A percentile compares a stretch with the other conserved stretches of the same genome.
Evolutionary conservation across 352 stramenopile species (phyloP).

Genomic region (Albugo candida): DNA sequence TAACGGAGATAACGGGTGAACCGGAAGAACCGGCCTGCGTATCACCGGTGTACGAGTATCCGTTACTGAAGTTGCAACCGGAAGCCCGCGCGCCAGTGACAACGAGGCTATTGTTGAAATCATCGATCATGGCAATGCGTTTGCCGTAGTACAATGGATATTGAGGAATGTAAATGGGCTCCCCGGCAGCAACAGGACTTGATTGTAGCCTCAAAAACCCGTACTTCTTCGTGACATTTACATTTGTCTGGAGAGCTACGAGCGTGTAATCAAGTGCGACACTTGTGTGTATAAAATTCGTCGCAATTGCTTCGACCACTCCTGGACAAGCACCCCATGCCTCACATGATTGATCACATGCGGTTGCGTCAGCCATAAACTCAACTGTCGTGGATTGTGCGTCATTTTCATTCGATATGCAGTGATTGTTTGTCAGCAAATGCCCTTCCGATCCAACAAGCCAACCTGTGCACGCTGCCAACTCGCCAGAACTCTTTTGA

Average conservation of each 20-base stretch:
- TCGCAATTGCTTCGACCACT: slow-evolving; percentile 19
- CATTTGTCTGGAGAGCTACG: slow-evolving; percentile 20
- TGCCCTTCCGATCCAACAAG: slow-evolving; percentile 33
- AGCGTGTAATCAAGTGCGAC: slow-evolving; percentile 37
- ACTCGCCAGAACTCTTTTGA: slow-evolving; percentile 13
- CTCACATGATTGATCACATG: slow-evolving; percentile 3
- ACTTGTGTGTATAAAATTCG: slow-evolving; percentile 24
- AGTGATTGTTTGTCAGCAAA: slow-evolving; percentile 58
- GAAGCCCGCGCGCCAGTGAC: slow-evolving; percentile 14
- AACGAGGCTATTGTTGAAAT: slow-evolving; percentile 20
- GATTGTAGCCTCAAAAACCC: slow-evolving; percentile 32
- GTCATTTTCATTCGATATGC: slow-evolving; percentile 21
- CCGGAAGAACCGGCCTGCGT: slow-evolving; percentile 42
- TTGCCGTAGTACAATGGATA: slow-evolving; percentile 28
- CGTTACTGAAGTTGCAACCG: slow-evolving; percentile 14
- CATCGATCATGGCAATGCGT: slow-evolving; percentile 25
- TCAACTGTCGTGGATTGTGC: slow-evolving; percentile 24
- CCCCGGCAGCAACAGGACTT: slow-evolving; percentile 10
- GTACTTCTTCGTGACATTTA: slow-evolving; percentile 22
- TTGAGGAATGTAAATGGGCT: slow-evolving; percentile 35
- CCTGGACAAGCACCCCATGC: slow-evolving; percentile 24
- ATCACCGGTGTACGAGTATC: slow-evolving; percentile 42
- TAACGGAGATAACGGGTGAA: slow-evolving; percentile 26
- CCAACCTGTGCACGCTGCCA: slow-evolving; percentile 32
- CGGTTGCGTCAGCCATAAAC: slow-evolving; percentile 26